Conservation (phyloP, 2,329 filamentous ascomycete genomes). For the Calonectria henricotiae region DNA sequence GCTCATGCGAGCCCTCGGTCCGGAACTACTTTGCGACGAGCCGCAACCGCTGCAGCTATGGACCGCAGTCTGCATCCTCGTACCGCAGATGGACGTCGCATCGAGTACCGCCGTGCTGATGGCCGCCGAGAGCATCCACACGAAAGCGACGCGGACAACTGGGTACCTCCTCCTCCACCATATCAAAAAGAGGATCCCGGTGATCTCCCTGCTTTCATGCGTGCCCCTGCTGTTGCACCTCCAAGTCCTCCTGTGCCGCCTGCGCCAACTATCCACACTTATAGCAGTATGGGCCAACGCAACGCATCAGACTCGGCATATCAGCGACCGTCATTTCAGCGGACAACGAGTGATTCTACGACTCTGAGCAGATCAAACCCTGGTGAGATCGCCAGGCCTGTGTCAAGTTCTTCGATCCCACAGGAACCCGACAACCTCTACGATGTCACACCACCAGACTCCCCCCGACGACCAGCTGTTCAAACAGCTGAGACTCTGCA, state of each 20-base stretch:
- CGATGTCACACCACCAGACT: conserved; percentile 65
- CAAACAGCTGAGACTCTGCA: conserved; percentile 26
- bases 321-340: conserved; percentile 53
- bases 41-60: conserved; percentile 83
- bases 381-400: conserved; percentile 52
- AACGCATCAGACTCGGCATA: not conserved
- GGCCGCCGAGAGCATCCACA: conserved; percentile 83
- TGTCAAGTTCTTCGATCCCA: conserved; percentile 55
- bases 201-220: conserved; percentile 71
- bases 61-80: conserved; percentile 78
- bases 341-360: conserved; percentile 59
- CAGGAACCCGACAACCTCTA: conserved; percentile 62
- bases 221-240: conserved; percentile 65
- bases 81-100: conserved; percentile 68
- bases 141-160: conserved; percentile 90
- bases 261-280: conserved; percentile 19
- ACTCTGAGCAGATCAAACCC: conserved; percentile 49
- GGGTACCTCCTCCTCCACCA: conserved; percentile 88
- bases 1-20: conserved; percentile 82
- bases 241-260: conserved; percentile 40
- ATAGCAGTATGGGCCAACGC: conserved; percentile 10
- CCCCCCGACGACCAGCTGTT: conserved; percentile 53
- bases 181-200: conserved; percentile 79
- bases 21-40: conserved; percentile 78
- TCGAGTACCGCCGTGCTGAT: conserved; percentile 79